Evolutionary conservation across 2,329 filamentous ascomycete species (phyloP), one percentile per base, ranked within the genome.

Genomic region (Aspergillus amoenus): DNA sequence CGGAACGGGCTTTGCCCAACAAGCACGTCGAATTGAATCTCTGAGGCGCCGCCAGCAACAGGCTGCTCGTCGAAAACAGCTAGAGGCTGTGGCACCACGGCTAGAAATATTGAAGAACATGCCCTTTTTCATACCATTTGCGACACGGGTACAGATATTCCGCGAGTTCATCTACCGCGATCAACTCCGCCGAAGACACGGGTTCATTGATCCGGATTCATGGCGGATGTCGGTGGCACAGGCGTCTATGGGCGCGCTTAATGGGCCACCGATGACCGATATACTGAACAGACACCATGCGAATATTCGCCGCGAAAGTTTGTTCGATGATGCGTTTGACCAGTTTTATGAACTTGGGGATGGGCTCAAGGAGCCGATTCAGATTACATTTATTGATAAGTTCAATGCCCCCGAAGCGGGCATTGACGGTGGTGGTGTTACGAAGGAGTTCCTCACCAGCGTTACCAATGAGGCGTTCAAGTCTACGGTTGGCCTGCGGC

Each of bases 391-490:
- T 71, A 87, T 97, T 43, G 94, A 99, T 70, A 84, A 92, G 58
- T 99, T 96, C 64, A 90, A 89, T 59, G 85, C 88, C 1, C 82
- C 85, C 7, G 94, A 99, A 75, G 93, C 93, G 12, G 94, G 94
- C 9, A 97, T 99, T 55, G 94, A 99, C 69, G 94, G 94, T 0
- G 94, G 94, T 8, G 94, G 94, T 61, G 94, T 99, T 8, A 97
- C 93, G 2, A 99, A 99, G 66, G 94, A 99, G 68, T 99, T 99
- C 61, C 80, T 99, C 12, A 96, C 88, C 1, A 94, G 90, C 60
- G 85, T 96, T 48, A 96, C 91, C 1, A 87, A 83, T 18, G 90
- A 97, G 71, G 92, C 92, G 0, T 96, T 97, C 69, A 83, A 82
- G 62, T 80, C 84, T 1, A 76, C 82, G 3, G 77, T 79, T 18